Evolutionary conservation across 441 rosid species (phyloP), one percentile per base, ranked within the genome.

Genomic region (Populus hybrid): DNA sequence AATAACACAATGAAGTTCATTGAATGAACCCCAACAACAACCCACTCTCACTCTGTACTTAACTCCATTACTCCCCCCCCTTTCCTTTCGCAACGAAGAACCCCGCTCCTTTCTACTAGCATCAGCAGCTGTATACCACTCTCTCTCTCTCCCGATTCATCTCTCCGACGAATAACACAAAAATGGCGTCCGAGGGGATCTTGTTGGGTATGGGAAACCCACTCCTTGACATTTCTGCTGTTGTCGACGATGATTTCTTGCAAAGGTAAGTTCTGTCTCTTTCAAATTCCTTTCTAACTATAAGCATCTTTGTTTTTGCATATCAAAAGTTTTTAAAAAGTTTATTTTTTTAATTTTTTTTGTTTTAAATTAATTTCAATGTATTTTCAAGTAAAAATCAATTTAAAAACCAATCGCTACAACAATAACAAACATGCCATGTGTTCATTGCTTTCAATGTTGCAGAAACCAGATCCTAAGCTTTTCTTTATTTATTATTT

Each of bases 151-250:
- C 7, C 0, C 56, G 0, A 50, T 50, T 50, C 7, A 50, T 50
- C 56, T 50, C 20, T 50, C n/a, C 56, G 56, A 16, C 20, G 18
- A 50, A 14, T 50, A 50, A 14, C 2, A 26, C 10, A 29, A 29
- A 29, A 29, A 29, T 29, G 31, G 31, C 31, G 31, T 29, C 31
- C 31, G 31, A 29, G 31, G 88, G 94, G 26, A 81, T 91, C 75
- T 85, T 95, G 3, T 23, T 95, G 82, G 99, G 99, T 7, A 94
- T 94, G 97, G 98, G 99, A 26, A 95, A 94, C 72, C 99, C 99
- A 11, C 97, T 95, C 45, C 93, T 95, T 74, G 99, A 95, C 90
- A 88, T 94, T 84, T 91, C 97, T 8, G 90, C 97, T 68, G 93
- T 92, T 68, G 99, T 95, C 63, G 94, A 94, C 81, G 90, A 92